phyloP scores from a whole-genome alignment of 169 alveolate species.

The Plasmodium blacklocki region DNA sequence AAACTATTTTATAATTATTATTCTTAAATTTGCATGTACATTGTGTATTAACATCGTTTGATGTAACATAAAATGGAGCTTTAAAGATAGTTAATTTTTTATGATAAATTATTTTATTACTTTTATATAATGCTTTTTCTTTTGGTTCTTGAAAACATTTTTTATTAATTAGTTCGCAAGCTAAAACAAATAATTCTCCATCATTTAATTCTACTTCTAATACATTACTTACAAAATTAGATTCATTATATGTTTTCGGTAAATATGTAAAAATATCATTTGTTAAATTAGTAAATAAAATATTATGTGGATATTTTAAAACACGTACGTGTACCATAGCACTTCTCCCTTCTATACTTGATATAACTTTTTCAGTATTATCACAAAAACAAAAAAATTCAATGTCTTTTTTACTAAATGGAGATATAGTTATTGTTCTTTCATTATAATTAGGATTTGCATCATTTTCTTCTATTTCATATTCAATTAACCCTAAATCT shows the following conservation, averaged over 20 bases:
- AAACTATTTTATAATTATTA: background rate
- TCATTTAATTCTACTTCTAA: constrained; percentile 22
- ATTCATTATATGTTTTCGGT: background rate
- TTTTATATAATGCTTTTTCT: constrained; percentile 19
- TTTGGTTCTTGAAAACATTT: constrained; percentile 35
- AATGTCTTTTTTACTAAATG: constrained; percentile 45
- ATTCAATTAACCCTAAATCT: constrained; percentile 32
- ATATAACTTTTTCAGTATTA: constrained; percentile 39
- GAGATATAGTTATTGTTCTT: constrained; percentile 37
- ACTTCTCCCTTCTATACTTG: constrained; percentile 50
- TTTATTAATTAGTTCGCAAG: constrained; percentile 43
- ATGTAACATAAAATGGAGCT: constrained; percentile 45
- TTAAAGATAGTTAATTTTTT: constrained; percentile 39
- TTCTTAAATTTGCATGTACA: constrained; percentile 19
- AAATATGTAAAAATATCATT: constrained; percentile 20
- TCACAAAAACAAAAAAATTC: constrained; percentile 64
- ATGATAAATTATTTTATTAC: constrained; percentile 51
- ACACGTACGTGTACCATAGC: constrained; percentile 49
- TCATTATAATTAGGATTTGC: constrained; percentile 14
- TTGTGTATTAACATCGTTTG: constrained; percentile 11
- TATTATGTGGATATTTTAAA: constrained; percentile 51
- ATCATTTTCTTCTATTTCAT: constrained; percentile 37
- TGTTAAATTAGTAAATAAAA: constrained; percentile 43
- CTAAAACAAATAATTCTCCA: constrained; percentile 48
- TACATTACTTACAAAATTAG: background rate